A percentile compares a stretch with the other conserved stretches of the same genome.
Evolutionary conservation across 371 early-diverging fungal species (phyloP).

Genomic region (Thermomucor indicae-seudaticae): DNA sequence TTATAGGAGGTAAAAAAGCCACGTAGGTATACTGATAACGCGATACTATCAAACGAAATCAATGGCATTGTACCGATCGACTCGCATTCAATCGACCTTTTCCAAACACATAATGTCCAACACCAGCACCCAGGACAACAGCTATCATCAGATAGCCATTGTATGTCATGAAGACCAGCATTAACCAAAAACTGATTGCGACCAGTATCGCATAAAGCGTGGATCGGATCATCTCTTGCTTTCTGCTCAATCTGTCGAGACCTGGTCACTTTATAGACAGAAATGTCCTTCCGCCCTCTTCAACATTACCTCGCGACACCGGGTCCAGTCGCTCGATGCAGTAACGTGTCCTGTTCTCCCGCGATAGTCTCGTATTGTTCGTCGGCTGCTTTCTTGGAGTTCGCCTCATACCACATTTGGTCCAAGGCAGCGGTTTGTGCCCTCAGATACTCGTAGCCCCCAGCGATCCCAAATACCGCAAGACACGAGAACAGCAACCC

Average conservation of each 20-base stretch:
- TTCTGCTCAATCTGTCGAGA: conserved; percentile 29
- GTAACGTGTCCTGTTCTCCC: background rate
- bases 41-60: too few species aligned
- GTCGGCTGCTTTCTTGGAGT: conserved; percentile 2
- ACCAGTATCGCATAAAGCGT: conserved; percentile 62
- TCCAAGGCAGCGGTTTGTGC: conserved; percentile 50
- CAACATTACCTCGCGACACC: too few species aligned
- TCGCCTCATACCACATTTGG: conserved; percentile 21
- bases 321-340: too few species aligned
- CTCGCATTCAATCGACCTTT: conserved; percentile 17
- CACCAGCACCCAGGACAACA: conserved; percentile 64
- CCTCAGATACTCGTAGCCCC: conserved; percentile 60
- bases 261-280: too few species aligned
- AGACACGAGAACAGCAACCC: conserved; percentile 56
- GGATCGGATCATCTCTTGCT: conserved; percentile 51
- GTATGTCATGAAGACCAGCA: conserved; percentile 89
- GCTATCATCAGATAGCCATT: conserved; percentile 76
- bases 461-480: conserved; percentile 53
- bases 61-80: conserved; percentile 45
- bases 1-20: too few species aligned
- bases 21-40: too few species aligned
- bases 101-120: conserved; percentile 70
- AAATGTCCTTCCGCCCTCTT: too few species aligned
- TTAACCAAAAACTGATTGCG: conserved; percentile 69
- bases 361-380: background rate